Evolutionary conservation across 768 basidiomycete genomes (phyloP).

Genomic region (Dendrothele bispora): DNA sequence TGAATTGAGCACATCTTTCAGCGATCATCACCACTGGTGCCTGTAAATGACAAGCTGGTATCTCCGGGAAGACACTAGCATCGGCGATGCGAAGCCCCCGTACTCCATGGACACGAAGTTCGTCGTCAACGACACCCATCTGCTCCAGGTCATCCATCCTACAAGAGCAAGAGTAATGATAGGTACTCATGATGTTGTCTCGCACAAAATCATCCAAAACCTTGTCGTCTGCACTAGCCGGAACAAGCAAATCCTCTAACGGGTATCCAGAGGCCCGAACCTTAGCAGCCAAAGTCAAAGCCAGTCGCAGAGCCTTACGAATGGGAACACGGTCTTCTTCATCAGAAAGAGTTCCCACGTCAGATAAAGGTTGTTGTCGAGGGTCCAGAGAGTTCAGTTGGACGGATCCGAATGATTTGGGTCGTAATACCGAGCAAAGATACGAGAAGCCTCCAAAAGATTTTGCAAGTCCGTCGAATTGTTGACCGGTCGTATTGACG

Average conservation of each 20-base stretch:
- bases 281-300: conserved; percentile 18
- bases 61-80: conserved; percentile 26
- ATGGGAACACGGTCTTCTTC: conserved; percentile 23
- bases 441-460: conserved; percentile 23
- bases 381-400: conserved; percentile 29
- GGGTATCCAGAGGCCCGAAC: conserved; percentile 24
- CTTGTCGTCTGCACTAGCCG: background rate
- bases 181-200: background rate
- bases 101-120: conserved; percentile 42
- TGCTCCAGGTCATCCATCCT: conserved; percentile 4
- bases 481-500: conserved; percentile 11
- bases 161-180: conserved; percentile 12
- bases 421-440: conserved; percentile 19
- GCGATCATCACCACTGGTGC: conserved; percentile 28
- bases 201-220: conserved; percentile 3
- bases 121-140: conserved; percentile 43
- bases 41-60: conserved; percentile 27
- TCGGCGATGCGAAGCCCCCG: conserved; percentile 38
- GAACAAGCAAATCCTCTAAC: conserved; percentile 13
- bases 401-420: conserved; percentile 17
- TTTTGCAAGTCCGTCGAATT: conserved; percentile 12
- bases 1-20: conserved; percentile 16
- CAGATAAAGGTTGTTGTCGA: conserved; percentile 23
- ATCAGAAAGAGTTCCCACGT: conserved; percentile 27
- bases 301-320: conserved; percentile 23